phyloP scores from a whole-genome alignment of 306 rosid species.

The apple (Malus domestica) region DNA sequence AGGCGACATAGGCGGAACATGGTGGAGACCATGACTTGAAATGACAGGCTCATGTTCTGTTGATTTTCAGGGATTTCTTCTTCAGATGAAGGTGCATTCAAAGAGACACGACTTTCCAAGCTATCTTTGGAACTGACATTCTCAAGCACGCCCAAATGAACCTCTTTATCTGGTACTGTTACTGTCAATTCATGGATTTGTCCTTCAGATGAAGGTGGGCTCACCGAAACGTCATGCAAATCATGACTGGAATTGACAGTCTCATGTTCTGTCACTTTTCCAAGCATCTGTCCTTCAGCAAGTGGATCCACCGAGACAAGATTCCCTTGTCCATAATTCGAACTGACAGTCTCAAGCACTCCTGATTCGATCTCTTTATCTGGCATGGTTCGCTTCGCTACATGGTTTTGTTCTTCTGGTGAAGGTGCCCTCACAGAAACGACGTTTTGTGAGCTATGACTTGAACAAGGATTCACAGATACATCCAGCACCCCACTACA shows the following conservation, averaged over 20 bases:
- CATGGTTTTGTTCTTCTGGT: neutral
- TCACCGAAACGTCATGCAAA: neutral
- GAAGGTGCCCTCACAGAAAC: neutral
- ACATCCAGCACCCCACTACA: conserved; percentile 15
- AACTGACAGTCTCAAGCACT: conserved; percentile 13
- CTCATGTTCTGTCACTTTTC: conserved; percentile 4
- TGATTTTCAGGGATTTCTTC: conserved; percentile 15
- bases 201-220: conserved; percentile 20
- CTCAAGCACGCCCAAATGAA: conserved; percentile 16
- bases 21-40: conserved; percentile 7
- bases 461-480: conserved; percentile 8
- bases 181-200: conserved; percentile 1
- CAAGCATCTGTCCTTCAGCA: conserved; percentile 21
- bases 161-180: conserved; percentile 18
- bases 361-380: conserved; percentile 20
- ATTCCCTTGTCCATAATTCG: conserved; percentile 6
- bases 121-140: conserved; percentile 10
- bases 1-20: conserved; percentile 5
- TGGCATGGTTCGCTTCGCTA: conserved; percentile 8
- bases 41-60: conserved; percentile 12
- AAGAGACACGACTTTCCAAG: conserved; percentile 8
- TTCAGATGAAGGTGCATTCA: conserved; percentile 13
- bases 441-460: conserved; percentile 12
- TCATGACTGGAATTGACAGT: neutral
- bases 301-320: conserved; percentile 12